Evolutionary conservation across 768 basidiomycete species (phyloP).

Genomic region (Chalciporus sphaerocephalus): DNA sequence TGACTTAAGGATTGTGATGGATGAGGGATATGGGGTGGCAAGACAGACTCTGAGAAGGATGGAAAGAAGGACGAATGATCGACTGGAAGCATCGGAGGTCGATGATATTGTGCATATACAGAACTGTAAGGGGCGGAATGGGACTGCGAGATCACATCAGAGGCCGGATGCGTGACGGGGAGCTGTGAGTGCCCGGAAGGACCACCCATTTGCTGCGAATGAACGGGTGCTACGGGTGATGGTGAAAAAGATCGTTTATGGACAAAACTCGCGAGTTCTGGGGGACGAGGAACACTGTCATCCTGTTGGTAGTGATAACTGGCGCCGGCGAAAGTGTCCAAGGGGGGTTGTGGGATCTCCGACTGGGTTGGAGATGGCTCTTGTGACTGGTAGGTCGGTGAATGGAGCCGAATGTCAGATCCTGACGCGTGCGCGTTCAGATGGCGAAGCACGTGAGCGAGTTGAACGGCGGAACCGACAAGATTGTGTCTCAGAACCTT

Average conservation of each 20-base stretch:
- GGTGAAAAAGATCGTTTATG: slow-evolving; percentile 33
- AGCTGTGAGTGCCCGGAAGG: slow-evolving; percentile 12
- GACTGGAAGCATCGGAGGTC: slow-evolving; percentile 5
- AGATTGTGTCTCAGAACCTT: slow-evolving; percentile 60
- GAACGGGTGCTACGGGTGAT: slow-evolving; percentile 9
- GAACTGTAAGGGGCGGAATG: slow-evolving; percentile 8
- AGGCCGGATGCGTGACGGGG: slow-evolving; percentile 8
- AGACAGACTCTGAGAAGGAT: slow-evolving; percentile 8
- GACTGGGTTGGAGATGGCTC: slow-evolving; percentile 30
- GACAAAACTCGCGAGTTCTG: slow-evolving; percentile 15
- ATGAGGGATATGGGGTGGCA: slow-evolving; percentile 11
- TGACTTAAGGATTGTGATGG: slow-evolving; percentile 9
- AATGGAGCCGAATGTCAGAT: slow-evolving; percentile 34
- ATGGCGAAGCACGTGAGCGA: slow-evolving; percentile 51
- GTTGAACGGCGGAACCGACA: slow-evolving; percentile 57
- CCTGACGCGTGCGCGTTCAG: slow-evolving; percentile 34
- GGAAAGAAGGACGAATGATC: slow-evolving; percentile 17
- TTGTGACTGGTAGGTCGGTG: slow-evolving; percentile 34
- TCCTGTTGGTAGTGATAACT: slow-evolving; percentile 30
- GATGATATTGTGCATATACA: slow-evolving; percentile 16
- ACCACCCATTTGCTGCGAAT: slow-evolving; percentile 8
- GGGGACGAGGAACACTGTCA: slow-evolving; percentile 11
- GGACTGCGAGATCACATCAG: slow-evolving; percentile 6
- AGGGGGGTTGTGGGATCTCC: slow-evolving; percentile 40
- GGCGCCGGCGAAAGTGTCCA: slow-evolving; percentile 28